These are phyloP conservation scores for Brassica napus DNA, from an alignment of 345 rosid species.

Conservation along the genomic window DNA sequence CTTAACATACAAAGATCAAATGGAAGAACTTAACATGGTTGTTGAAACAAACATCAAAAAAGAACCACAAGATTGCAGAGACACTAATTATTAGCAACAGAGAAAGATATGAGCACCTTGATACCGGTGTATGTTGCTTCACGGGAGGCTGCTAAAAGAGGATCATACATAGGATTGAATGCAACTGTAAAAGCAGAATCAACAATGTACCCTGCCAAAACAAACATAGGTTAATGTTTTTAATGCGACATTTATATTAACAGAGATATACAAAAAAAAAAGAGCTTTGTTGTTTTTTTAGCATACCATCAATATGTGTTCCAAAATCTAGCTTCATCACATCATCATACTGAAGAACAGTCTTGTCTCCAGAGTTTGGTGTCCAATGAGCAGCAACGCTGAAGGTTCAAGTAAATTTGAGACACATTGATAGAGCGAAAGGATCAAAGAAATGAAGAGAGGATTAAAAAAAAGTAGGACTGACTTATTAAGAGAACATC, in stretches of 20 bases:
- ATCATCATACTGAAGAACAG: slow-evolving; percentile 93
- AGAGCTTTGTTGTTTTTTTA: neutral
- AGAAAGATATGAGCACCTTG: slow-evolving; percentile 53
- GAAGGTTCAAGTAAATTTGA: slow-evolving; percentile 9
- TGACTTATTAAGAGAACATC: slow-evolving; percentile 91
- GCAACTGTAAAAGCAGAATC: slow-evolving; percentile 98
- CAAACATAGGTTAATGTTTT: slow-evolving; percentile 14
- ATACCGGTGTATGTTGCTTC: slow-evolving; percentile 95
- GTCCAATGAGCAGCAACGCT: slow-evolving; percentile 99
- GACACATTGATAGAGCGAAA: neutral
- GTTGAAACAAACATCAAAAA: neutral
- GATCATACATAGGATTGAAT: slow-evolving; percentile 90
- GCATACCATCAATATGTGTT: slow-evolving; percentile 90
- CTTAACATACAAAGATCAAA: neutral
- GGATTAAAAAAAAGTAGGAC: neutral
- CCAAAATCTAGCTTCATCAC: slow-evolving; percentile 98
- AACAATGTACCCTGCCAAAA: slow-evolving; percentile 69
- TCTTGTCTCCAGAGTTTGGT: slow-evolving; percentile 91
- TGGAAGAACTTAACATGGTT: neutral
- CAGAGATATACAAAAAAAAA: neutral
- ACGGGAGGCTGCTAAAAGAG: slow-evolving; percentile 87
- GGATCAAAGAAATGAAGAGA: neutral
- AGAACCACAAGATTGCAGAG: neutral
- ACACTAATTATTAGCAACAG: neutral
- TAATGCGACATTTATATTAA: neutral